phyloP scores from a whole-genome alignment of 768 basidiomycete species.

The Megacollybia marginata region DNA sequence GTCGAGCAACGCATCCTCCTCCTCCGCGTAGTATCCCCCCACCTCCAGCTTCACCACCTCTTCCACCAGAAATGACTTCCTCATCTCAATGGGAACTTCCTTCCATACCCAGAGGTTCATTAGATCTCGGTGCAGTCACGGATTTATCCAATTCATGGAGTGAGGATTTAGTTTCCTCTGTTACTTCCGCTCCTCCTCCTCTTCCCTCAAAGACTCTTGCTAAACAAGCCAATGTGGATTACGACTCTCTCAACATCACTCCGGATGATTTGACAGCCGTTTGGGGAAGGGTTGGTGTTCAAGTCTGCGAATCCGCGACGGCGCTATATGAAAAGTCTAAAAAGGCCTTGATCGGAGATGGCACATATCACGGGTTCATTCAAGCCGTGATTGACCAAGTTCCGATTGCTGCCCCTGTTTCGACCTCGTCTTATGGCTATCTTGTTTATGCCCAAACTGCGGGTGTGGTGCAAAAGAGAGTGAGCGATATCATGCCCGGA shows the following conservation, averaged over 20 bases:
- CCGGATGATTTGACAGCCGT: conserved; percentile 63
- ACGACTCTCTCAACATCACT: conserved; percentile 29
- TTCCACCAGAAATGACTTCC: conserved; percentile 22
- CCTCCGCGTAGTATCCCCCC: conserved; percentile 9
- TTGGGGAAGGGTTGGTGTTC: conserved; percentile 70
- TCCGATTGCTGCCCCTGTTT: conserved; percentile 44
- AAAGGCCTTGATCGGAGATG: conserved; percentile 74
- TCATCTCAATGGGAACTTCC: conserved; percentile 62
- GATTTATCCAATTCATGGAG: conserved; percentile 60
- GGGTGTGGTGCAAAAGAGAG: conserved; percentile 56
- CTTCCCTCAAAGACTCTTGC: conserved; percentile 10
- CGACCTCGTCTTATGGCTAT: conserved; percentile 55
- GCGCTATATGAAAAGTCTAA: conserved; percentile 69
- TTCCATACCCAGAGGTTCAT: conserved; percentile 42
- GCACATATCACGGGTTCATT: conserved; percentile 77
- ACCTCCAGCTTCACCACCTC: conserved; percentile 34
- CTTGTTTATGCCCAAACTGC: conserved; percentile 70
- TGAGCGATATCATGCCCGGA: conserved; percentile 80
- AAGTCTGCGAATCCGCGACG: conserved; percentile 64
- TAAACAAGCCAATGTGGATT: conserved; percentile 7
- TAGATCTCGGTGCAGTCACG: conserved; percentile 40
- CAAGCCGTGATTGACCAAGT: conserved; percentile 57
- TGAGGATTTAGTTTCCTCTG: conserved; percentile 38
- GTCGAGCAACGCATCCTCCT: background rate
- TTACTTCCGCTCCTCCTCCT: conserved; percentile 19